phyloP scores from a whole-genome alignment of 1,284 basidiomycete species.

The Cryptococcus maquisensis region DNA sequence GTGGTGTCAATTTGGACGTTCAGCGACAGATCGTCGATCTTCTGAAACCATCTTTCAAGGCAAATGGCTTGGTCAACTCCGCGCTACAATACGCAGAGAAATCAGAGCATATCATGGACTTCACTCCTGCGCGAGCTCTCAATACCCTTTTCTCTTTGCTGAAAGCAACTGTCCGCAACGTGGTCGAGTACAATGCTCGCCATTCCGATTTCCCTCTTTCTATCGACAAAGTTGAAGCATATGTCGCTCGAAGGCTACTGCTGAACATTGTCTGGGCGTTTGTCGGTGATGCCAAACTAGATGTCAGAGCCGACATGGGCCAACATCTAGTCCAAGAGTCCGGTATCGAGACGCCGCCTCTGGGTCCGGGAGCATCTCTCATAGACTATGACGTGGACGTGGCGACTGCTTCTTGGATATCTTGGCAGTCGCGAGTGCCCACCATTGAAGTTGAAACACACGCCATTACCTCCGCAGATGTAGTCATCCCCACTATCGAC shows the following conservation, averaged over 20 bases:
- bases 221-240: constrained; percentile 78
- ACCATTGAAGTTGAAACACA: constrained; percentile 96
- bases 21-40: constrained; percentile 76
- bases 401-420: constrained; percentile 75
- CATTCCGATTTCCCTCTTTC: constrained; percentile 92
- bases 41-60: constrained; percentile 75
- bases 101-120: constrained; percentile 98
- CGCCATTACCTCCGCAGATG: constrained; percentile 88
- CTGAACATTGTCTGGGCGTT: constrained; percentile 97
- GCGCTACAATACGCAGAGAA: constrained; percentile 75
- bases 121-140: constrained; percentile 84
- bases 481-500: constrained; percentile 97
- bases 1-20: constrained; percentile 55
- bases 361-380: constrained; percentile 71
- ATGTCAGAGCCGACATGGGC: constrained; percentile 84
- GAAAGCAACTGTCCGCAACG: constrained; percentile 91
- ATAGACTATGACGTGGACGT: constrained; percentile 96
- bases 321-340: constrained; percentile 80
- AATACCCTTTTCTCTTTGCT: constrained; percentile 95
- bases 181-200: constrained; percentile 91
- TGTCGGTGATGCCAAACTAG: constrained; percentile 89
- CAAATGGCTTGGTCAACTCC: constrained; percentile 72
- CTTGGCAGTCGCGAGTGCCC: constrained; percentile 90
- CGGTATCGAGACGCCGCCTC: constrained; percentile 80
- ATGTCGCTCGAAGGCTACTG: constrained; percentile 84